A percentile compares a stretch with the other conserved stretches of the same genome.
phyloP scores from a whole-genome alignment of 2,329 filamentous ascomycete genomes.

The Hypoxylon sp. region DNA sequence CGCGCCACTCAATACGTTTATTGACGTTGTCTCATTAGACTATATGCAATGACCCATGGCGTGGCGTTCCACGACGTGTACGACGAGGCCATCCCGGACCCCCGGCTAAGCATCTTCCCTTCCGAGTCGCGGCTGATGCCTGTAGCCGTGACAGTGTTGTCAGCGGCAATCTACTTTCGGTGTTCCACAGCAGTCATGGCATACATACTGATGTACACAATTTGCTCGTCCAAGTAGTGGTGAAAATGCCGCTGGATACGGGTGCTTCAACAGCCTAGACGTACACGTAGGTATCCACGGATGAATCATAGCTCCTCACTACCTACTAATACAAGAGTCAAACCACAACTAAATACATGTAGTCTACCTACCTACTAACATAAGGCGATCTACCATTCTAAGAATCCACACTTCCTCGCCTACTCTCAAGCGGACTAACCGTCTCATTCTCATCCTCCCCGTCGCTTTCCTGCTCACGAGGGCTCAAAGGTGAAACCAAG shows the following conservation, averaged over 20 bases:
- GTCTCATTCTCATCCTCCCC: slow-evolving; percentile 21
- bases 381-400: slow-evolving; percentile 8
- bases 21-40: background rate
- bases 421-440: slow-evolving; percentile 47
- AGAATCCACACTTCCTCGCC: slow-evolving; percentile 36
- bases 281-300: background rate
- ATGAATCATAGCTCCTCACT: background rate
- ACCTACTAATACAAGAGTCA: background rate
- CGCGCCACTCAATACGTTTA: background rate
- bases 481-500: slow-evolving; percentile 47
- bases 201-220: background rate
- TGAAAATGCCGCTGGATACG: background rate
- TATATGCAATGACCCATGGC: slow-evolving; percentile 4
- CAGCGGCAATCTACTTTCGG: background rate
- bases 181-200: slow-evolving; percentile 6
- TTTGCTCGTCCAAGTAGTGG: background rate
- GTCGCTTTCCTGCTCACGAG: slow-evolving; percentile 5
- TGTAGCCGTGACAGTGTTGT: slow-evolving; percentile 2
- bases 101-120: background rate
- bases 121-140: slow-evolving; percentile 8
- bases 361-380: background rate
- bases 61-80: slow-evolving; percentile 10
- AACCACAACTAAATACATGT: slow-evolving; percentile 11
- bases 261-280: background rate
- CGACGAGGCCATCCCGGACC: background rate